These are phyloP conservation scores for Globisporangium barbulae DNA, from an alignment of 352 stramenopile genomes.

Conservation along the genomic window DNA sequence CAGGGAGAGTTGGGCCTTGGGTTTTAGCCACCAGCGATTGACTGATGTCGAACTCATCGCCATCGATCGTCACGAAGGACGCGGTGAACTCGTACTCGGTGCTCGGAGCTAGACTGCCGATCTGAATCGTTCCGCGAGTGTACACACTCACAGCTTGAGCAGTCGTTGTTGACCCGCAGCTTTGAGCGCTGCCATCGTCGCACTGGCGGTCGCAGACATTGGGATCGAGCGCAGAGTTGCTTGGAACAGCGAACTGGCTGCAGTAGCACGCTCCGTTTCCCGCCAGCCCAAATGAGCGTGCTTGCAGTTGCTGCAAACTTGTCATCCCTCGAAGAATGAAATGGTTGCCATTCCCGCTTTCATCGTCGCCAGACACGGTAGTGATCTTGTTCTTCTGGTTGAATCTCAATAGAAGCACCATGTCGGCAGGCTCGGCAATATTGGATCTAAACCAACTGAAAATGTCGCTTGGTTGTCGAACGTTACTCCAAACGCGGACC, in stretches of 20 bases:
- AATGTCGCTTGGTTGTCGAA: slow-evolving; percentile 21
- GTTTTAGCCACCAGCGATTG: slow-evolving; percentile 30
- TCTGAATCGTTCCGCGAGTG: slow-evolving; percentile 23
- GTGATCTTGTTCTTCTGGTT: slow-evolving; percentile 19
- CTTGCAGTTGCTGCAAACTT: slow-evolving; percentile 4
- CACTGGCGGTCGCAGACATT: slow-evolving; percentile 25
- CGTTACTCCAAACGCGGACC: slow-evolving; percentile 34
- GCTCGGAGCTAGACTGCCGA: slow-evolving; percentile 29
- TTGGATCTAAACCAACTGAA: slow-evolving; percentile 20
- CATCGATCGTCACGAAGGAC: slow-evolving; percentile 23
- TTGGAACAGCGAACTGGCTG: slow-evolving; percentile 14
- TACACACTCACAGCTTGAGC: slow-evolving; percentile 29
- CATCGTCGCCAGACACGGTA: slow-evolving; percentile 24
- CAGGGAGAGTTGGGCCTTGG: slow-evolving; percentile 27
- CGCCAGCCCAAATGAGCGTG: slow-evolving; percentile 29
- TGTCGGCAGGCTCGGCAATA: slow-evolving; percentile 11
- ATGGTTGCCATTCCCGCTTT: slow-evolving; percentile 29
- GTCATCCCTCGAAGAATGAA: slow-evolving; percentile 30
- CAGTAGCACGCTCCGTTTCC: slow-evolving; percentile 37
- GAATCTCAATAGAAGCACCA: slow-evolving; percentile 32
- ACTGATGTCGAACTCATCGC: slow-evolving; percentile 31
- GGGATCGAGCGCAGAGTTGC: background rate
- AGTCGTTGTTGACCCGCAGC: slow-evolving; percentile 20
- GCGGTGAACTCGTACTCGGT: slow-evolving; percentile 38
- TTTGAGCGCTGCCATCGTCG: slow-evolving; percentile 5